Evolutionary conservation across 768 basidiomycete genomes (phyloP), one percentile per base, ranked within the genome.

Genomic region (Pholiota microspora): DNA sequence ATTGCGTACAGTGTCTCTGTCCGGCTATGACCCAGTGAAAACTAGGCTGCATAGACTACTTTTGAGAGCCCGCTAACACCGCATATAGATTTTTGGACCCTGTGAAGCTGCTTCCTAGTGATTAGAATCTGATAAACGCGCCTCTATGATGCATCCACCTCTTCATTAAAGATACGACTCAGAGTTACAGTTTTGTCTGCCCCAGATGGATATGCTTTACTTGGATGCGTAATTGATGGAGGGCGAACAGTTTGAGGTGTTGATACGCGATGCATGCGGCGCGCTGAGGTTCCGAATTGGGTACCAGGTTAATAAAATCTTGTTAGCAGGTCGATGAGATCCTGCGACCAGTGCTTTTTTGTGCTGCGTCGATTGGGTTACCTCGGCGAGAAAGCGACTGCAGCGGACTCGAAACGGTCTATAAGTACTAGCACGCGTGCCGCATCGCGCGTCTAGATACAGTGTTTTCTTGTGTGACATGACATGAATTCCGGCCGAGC

Each of bases 381-480:
- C 34, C 15, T 34, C 48, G 48, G 32, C 18, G 18, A 21, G 32
- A 32, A 23, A 18, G 48, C 48, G 48, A 35, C 48, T 35, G 48
- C 48, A 49, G 48, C 48, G 48, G 48, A 48, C 21, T 1, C 3
- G 40, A 7, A 18, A 21, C 40, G 40, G 16, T 4, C 45, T 47
- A 47, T 47, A 47, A 32, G 48, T 49, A 47, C 21, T 24, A 21
- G 36, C 42, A 13, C 13, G 27, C 46, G 46, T 21, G 46, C 28
- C 28, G 27, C 7, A 7, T 23, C 8, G 27, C 25, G 45, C 25
- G 49, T 18, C 25, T 44, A 27, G 23, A 21, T 21, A 18, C 12
- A 27, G 23, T n/a, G n/a, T 28, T 36, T 51, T 29, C 35, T n/a
- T n/a, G n/a, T 27, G 23, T 52, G 51, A 52, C 51, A 52, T 52